Percentiles rank a stretch among this genome's conserved stretches.
These are phyloP conservation scores for Glycyrrhiza uralensis DNA, from an alignment of 306 rosid species.

Conservation along the genomic window DNA sequence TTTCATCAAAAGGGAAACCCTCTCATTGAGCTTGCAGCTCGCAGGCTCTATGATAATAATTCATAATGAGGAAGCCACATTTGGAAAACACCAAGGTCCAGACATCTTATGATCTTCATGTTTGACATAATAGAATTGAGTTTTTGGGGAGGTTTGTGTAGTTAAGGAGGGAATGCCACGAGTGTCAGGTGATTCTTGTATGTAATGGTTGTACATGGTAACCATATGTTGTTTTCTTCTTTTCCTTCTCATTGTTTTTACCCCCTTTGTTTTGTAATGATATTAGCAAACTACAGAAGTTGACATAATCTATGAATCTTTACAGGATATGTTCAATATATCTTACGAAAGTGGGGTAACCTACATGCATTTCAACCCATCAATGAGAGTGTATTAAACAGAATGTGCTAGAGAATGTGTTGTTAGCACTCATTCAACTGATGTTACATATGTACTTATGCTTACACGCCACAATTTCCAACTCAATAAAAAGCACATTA, in stretches of 20 bases:
- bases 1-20: constrained; percentile 77
- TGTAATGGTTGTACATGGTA: constrained; percentile 77
- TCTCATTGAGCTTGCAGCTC: constrained; percentile 53
- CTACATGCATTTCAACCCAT: too few relatives aligned
- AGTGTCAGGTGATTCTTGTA: constrained; percentile 51
- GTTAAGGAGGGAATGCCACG: constrained; percentile 34
- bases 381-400: too few relatives aligned
- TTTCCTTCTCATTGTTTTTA: constrained; percentile 9
- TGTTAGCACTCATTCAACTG: too few relatives aligned
- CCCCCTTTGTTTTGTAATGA: constrained; percentile 40
- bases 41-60: constrained; percentile 24
- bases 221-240: constrained; percentile 46
- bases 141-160: constrained; percentile 46
- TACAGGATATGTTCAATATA: constrained; percentile 41
- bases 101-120: constrained; percentile 24
- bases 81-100: constrained; percentile 36
- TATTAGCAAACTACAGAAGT: constrained; percentile 30
- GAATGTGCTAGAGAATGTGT: too few relatives aligned
- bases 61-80: constrained; percentile 26
- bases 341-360: too few relatives aligned
- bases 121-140: constrained; percentile 36
- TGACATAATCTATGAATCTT: constrained; percentile 42
- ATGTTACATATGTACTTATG: too few relatives aligned
- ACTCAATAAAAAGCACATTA: too few relatives aligned
- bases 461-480: too few relatives aligned